A percentile compares a stretch with the other conserved stretches of the same genome.
Evolutionary conservation across 768 basidiomycete species (phyloP).

Genomic region (Megacollybia marginata): DNA sequence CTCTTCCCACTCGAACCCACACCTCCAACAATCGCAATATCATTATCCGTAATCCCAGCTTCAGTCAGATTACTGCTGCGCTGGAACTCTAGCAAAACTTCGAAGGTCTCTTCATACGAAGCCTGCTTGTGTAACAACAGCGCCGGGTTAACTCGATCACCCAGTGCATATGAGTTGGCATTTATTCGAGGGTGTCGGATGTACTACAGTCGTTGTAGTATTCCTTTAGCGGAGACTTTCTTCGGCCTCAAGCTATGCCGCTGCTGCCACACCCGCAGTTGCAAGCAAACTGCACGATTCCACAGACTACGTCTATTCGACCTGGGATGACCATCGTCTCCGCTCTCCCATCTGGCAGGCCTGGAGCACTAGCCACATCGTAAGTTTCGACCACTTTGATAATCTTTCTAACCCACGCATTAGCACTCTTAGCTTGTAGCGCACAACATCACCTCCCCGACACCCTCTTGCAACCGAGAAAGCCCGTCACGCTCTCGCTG

Average conservation of each 20-base stretch:
- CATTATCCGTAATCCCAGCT: conserved; percentile 33
- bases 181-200: conserved; percentile 5
- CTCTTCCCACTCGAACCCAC: conserved; percentile 12
- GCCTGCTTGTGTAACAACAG: conserved; percentile 30
- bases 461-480: conserved; percentile 30
- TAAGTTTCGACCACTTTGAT: conserved; percentile 22
- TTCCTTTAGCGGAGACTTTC: conserved; percentile 1
- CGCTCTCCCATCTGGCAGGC: conserved; percentile 68
- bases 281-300: conserved; percentile 52
- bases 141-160: conserved; percentile 29
- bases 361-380: conserved; percentile 84
- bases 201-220: too few relatives aligned
- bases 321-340: conserved; percentile 80
- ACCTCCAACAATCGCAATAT: conserved; percentile 24
- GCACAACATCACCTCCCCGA: conserved; percentile 59
- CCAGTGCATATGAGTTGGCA: conserved; percentile 25
- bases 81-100: conserved; percentile 24
- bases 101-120: conserved; percentile 27
- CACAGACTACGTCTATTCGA: conserved; percentile 84
- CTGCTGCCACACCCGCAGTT: conserved; percentile 48
- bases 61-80: conserved; percentile 25
- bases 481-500: conserved; percentile 56
- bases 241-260: conserved; percentile 31
- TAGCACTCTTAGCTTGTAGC: conserved; percentile 80
- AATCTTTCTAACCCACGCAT: not conserved